Evolutionary conservation across 768 basidiomycete species (phyloP).

Genomic region (Psilocybe cubensis): DNA sequence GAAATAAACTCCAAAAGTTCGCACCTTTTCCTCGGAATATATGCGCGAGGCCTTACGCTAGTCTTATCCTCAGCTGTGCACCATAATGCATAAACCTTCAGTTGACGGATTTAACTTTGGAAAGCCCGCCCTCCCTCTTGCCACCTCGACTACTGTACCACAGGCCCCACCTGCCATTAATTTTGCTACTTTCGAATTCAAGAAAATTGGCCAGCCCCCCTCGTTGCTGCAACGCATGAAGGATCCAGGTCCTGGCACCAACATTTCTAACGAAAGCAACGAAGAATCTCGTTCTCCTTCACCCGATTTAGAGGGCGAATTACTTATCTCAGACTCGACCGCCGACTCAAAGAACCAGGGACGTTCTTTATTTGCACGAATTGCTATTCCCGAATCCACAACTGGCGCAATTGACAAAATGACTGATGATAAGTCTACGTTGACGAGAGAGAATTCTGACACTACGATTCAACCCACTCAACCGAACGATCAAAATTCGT

Average conservation of each 20-base stretch:
- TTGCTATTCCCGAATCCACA: slow-evolving; percentile 4
- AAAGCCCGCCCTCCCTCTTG: not conserved
- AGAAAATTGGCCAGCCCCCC: slow-evolving; percentile 57
- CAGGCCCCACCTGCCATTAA: slow-evolving; percentile 22
- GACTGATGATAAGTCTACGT: not conserved
- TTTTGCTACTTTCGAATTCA: slow-evolving; percentile 52
- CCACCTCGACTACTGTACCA: not conserved
- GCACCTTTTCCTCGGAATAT: not conserved
- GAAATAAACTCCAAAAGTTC: not conserved
- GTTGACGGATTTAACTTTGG: not conserved
- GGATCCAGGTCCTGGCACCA: slow-evolving; percentile 27
- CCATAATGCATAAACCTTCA: not conserved
- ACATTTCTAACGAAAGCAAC: not conserved
- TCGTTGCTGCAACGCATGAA: slow-evolving; percentile 55
- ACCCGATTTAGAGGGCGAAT: slow-evolving; percentile 4
- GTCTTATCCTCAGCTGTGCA: not conserved
- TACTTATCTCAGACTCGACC: slow-evolving; percentile 1
- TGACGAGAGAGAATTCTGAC: not conserved
- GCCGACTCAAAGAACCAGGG: not conserved
- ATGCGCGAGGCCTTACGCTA: not conserved
- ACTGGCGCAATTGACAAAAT: not conserved
- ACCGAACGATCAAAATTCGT: not conserved
- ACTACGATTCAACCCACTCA: not conserved
- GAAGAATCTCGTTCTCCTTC: slow-evolving; percentile 7
- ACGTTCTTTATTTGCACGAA: slow-evolving; percentile 14